A percentile compares a stretch with the other conserved stretches of the same genome.
These are phyloP conservation scores for Bolboschoenus planiculmis DNA, from an alignment of 176 grass and related monocot species.

Conservation along the genomic window DNA sequence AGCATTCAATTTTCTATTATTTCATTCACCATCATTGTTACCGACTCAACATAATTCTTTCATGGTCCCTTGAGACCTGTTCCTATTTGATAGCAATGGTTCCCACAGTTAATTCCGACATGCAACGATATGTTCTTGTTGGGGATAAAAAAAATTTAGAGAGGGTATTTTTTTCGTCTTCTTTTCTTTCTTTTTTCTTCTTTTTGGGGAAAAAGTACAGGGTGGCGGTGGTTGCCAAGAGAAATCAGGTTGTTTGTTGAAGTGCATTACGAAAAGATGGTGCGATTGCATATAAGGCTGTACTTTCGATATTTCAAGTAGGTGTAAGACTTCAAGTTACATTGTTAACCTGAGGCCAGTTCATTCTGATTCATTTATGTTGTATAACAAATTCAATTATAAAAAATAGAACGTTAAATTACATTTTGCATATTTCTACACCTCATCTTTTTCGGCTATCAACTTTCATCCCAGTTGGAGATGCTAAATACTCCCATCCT, in stretches of 20 bases:
- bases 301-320: slow-evolving; percentile 12
- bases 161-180: not conserved
- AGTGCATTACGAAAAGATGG: not conserved
- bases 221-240: not conserved
- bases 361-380: slow-evolving; percentile 18
- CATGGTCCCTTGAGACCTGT: not conserved
- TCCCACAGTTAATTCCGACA: not conserved
- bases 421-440: not conserved
- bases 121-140: not conserved
- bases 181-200: not conserved
- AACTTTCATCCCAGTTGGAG: not conserved
- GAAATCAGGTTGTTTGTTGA: not conserved
- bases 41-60: slow-evolving; percentile 15
- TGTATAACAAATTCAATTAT: slow-evolving; percentile 26
- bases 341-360: not conserved
- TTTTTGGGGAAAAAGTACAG: not conserved
- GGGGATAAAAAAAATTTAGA: not conserved
- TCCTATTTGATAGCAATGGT: slow-evolving; percentile 5
- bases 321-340: slow-evolving; percentile 5
- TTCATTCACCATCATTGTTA: slow-evolving; percentile 11
- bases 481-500: not conserved
- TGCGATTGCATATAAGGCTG: slow-evolving; percentile 18
- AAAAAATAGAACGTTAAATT: not conserved
- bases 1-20: slow-evolving; percentile 26
- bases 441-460: not conserved